These are phyloP conservation scores for Saposhnikovia divaricata DNA, from an alignment of 129 eudicot genomes.

Conservation along the genomic window DNA sequence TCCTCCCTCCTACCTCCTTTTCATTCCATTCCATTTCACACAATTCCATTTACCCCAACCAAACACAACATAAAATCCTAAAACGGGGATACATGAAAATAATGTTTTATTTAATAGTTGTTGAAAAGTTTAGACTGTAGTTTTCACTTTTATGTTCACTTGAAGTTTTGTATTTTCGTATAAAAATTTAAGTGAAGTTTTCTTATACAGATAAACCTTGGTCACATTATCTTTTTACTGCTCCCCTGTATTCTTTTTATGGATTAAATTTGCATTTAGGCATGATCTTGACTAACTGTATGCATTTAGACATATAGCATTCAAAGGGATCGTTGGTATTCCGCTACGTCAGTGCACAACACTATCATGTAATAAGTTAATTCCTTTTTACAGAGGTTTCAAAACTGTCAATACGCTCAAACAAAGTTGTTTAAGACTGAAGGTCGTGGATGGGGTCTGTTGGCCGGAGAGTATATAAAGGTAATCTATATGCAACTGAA, in stretches of 20 bases:
- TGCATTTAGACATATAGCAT: neutral
- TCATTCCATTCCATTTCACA: no score
- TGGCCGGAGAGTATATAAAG: constrained; percentile 64
- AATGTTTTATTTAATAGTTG: neutral
- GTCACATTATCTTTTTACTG: neutral
- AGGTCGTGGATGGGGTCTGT: constrained; percentile 98
- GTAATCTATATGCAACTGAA: constrained; percentile 30
- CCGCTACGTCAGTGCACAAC: neutral
- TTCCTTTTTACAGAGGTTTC: constrained; percentile 55
- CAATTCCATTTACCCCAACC: no score
- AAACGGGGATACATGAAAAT: neutral
- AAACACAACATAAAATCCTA: neutral
- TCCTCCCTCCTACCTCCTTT: no score
- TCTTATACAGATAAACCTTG: neutral
- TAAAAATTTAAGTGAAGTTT: neutral
- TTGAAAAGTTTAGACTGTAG: neutral
- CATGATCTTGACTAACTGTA: neutral
- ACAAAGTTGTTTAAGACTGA: constrained; percentile 78
- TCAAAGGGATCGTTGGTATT: neutral
- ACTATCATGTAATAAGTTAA: constrained; percentile 7
- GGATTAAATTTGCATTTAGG: neutral
- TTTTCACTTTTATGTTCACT: neutral
- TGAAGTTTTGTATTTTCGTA: neutral
- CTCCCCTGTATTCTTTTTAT: neutral
- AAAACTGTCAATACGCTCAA: constrained; percentile 70